Percentiles rank a stretch among this genome's conserved stretches.
Evolutionary conservation across 352 stramenopile species (phyloP).

Genomic region (Pythium scleroteichum): DNA sequence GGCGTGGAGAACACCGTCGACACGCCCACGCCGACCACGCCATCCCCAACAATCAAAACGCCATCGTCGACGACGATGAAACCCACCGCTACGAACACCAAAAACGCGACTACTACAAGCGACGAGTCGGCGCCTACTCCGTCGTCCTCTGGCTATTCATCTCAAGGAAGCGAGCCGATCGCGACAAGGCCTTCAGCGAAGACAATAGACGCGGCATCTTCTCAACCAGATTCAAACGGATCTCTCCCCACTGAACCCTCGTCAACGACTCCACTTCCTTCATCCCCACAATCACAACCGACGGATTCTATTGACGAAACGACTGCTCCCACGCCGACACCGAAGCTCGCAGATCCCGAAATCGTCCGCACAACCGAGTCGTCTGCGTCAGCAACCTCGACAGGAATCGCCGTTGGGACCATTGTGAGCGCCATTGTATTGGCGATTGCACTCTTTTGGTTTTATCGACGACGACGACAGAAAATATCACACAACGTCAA

Average conservation of each 20-base stretch:
- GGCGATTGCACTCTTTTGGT: background rate
- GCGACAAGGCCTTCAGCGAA: too few relatives aligned
- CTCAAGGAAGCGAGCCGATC: too few relatives aligned
- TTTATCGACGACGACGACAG: too few relatives aligned
- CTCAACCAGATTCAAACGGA: background rate
- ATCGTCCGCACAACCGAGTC: background rate
- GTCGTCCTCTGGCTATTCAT: too few relatives aligned
- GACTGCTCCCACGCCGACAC: background rate
- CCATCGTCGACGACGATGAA: background rate
- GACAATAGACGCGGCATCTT: background rate
- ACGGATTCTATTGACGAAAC: background rate
- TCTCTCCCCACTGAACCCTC: background rate
- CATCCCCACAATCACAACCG: background rate
- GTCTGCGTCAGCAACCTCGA: background rate
- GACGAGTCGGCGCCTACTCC: too few relatives aligned
- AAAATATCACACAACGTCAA: too few relatives aligned
- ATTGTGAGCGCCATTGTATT: background rate
- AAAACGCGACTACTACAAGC: background rate
- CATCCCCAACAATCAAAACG: background rate
- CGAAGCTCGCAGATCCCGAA: background rate
- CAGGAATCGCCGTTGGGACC: background rate
- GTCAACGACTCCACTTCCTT: background rate
- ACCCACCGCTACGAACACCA: background rate
- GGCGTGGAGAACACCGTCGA: background rate
- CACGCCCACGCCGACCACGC: background rate